Evolutionary conservation across 495 filamentous ascomycete species (phyloP).

Genomic region (Hypoxylon rickii): DNA sequence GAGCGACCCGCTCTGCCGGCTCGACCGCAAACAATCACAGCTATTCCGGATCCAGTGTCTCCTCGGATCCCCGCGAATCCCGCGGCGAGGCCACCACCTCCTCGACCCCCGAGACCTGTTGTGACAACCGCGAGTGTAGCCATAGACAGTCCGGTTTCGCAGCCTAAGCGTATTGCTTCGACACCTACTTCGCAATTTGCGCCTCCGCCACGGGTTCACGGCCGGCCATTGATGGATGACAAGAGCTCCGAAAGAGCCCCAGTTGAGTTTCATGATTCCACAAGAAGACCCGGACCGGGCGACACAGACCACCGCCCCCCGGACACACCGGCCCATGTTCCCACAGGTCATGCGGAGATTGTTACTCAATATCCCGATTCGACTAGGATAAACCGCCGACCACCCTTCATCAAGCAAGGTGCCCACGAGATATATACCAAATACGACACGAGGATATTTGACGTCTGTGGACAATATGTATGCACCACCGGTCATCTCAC

Average conservation of each 20-base stretch:
- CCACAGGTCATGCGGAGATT: constrained; percentile 30
- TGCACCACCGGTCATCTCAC: constrained; percentile 86
- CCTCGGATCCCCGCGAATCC: constrained; percentile 29
- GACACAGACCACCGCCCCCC: constrained; percentile 29
- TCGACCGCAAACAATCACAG: constrained; percentile 46
- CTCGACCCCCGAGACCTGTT: constrained; percentile 51
- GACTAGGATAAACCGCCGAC: constrained; percentile 81
- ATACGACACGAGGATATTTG: constrained; percentile 82
- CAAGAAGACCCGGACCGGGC: constrained; percentile 26
- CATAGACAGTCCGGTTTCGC: constrained; percentile 34
- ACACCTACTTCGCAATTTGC: constrained; percentile 52
- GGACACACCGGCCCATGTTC: constrained; percentile 30
- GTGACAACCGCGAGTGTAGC: constrained; percentile 37
- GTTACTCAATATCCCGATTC: constrained; percentile 73
- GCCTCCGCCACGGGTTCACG: constrained; percentile 48
- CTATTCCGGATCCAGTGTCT: constrained; percentile 37
- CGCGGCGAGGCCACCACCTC: constrained; percentile 48
- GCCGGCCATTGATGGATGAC: constrained; percentile 57
- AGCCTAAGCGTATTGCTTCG: constrained; percentile 57
- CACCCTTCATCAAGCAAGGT: constrained; percentile 72
- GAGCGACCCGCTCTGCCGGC: constrained; percentile 66
- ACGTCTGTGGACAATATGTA: constrained; percentile 83
- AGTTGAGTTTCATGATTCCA: constrained; percentile 40
- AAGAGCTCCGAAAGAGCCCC: constrained; percentile 41
- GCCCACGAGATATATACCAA: constrained; percentile 77